Base-by-base conservation (phyloP, 2,329 filamentous ascomycete species). In the Atkinsonella texensis region DNA sequence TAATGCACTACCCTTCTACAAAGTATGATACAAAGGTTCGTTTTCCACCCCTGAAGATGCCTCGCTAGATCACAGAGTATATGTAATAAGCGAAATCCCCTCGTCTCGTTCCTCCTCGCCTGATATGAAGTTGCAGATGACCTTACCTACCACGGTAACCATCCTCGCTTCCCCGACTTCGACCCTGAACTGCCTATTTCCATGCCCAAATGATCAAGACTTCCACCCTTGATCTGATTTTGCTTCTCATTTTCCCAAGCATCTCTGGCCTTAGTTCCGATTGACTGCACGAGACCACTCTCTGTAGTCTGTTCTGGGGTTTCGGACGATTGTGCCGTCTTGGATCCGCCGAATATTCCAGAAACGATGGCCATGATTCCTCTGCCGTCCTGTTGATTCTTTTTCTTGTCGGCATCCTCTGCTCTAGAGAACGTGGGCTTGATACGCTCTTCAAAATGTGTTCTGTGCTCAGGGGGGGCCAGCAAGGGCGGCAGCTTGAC, bases 401-500 rank as follows among this genome's bases (percentile, higher is more conserved):
- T 60, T 4, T 18, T 31, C 18, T 43, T n/a, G 13, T 56, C 53
- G 7, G 51, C 52, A 12, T 53, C 52, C 42, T 59, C 54, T 20
- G 54, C 55, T 17, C 58, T 54, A 12, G 63, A 57, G 40, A 69
- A 57, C 4, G 61, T 58, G 11, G 64, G 64, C 57, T 64, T 63
- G 53, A 67, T 54, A 47, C 61, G 59, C 56, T 68, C 67, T 55
- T 67, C 62, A 53, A 66, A 67, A 50, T 65, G 62, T 49, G 63
- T 67, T 50, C 63, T 60, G 58, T 68, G 66, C 48, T 65, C 62
- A 2, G 76, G 73, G 0, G 72, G 62, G 13, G 70, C 70, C 20
- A 81, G 71, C 33, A 80, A 66, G 31, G 74, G 72, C 4, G 77
- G 77, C 46, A 80, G 62, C 58, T 73, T 69, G 61, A 69, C 62